phyloP scores from a whole-genome alignment of 257 asterid species.

The Leonotis leonurus region DNA sequence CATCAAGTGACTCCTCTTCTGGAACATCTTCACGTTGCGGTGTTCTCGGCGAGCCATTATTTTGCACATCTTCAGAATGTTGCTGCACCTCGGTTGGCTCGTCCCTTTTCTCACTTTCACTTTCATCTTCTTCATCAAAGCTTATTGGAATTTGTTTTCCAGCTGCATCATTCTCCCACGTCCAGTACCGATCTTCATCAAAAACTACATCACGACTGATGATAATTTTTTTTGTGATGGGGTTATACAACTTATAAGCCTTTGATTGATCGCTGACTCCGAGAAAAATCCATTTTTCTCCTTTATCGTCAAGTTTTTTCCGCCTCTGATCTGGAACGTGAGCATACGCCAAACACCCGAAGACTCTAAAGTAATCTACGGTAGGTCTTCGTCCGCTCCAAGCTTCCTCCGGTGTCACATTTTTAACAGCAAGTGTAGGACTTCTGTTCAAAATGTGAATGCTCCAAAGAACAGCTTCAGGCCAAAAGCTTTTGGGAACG shows the following conservation, averaged over 20 bases:
- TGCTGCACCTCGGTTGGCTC: background rate
- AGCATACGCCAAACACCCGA: background rate
- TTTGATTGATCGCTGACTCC: background rate
- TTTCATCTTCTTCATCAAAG: background rate
- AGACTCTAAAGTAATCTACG: background rate
- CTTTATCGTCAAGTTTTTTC: background rate
- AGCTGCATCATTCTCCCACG: background rate
- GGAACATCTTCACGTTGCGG: background rate
- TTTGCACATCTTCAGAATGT: too few relatives aligned
- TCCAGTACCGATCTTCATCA: background rate
- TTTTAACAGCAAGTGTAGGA: background rate
- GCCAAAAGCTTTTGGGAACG: background rate
- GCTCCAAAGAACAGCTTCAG: background rate
- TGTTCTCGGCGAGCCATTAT: background rate
- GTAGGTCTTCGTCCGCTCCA: background rate
- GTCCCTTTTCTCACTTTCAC: too few relatives aligned
- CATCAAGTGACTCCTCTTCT: too few relatives aligned
- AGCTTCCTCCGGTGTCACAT: background rate
- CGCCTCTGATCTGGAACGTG: background rate
- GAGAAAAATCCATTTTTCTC: background rate
- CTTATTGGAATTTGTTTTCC: background rate
- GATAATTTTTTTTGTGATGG: background rate
- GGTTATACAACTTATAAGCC: background rate
- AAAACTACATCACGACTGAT: background rate
- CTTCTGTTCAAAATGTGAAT: conserved; percentile 2